Evolutionary conservation across 352 stramenopile genomes (phyloP).

Genomic region (Phytophthora ramorum): DNA sequence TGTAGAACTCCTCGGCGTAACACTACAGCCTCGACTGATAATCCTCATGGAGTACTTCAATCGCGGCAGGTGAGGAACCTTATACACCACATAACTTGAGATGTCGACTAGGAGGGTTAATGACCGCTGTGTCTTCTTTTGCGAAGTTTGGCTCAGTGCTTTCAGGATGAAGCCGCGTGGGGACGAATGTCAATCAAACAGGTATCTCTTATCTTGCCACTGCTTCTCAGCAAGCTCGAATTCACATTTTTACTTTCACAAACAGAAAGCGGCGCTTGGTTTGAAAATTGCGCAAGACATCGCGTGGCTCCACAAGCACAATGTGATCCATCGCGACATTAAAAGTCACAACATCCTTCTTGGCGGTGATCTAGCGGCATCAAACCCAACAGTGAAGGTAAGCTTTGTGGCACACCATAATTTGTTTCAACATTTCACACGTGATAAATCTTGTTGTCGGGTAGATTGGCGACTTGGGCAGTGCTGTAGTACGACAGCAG

Average conservation of each 20-base stretch:
- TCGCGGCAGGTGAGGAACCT: constrained; percentile 31
- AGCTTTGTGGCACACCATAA: not conserved
- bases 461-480: constrained; percentile 50
- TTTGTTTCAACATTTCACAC: not conserved
- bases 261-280: constrained; percentile 39
- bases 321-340: constrained; percentile 54
- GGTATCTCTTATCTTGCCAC: constrained; percentile 10
- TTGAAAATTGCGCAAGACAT: constrained; percentile 42
- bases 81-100: not conserved
- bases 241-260: not conserved
- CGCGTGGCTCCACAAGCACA: constrained; percentile 41
- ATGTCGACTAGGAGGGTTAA: not conserved
- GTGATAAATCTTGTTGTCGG: not conserved
- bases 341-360: constrained; percentile 58
- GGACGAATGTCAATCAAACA: constrained; percentile 34
- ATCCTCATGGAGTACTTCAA: constrained; percentile 47
- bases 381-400: constrained; percentile 40
- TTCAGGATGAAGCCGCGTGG: constrained; percentile 39
- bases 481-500: constrained; percentile 20
- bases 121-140: not conserved
- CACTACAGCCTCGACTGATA: constrained; percentile 30
- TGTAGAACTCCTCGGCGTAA: constrained; percentile 36
- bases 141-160: constrained; percentile 40
- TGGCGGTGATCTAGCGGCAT: constrained; percentile 6
- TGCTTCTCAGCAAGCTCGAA: not conserved